phyloP scores from a whole-genome alignment of 164 flowering plant species.

The Protea cynaroides region DNA sequence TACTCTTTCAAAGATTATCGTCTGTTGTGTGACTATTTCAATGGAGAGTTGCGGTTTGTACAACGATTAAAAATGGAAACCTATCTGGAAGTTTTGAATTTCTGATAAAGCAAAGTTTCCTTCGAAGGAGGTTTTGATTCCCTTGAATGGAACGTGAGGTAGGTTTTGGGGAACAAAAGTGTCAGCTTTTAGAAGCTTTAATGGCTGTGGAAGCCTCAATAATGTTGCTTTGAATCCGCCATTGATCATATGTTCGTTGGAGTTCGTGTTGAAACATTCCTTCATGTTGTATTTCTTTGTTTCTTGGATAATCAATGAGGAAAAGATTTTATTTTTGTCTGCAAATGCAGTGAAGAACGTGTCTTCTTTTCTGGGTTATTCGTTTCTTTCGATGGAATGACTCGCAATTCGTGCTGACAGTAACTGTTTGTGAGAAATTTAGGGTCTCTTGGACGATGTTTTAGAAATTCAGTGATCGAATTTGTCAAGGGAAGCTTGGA shows the following conservation, averaged over 20 bases:
- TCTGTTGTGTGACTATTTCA: no score
- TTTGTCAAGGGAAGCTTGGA: not conserved
- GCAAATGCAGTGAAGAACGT: no score
- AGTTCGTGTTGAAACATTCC: not conserved
- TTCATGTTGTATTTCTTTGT: not conserved
- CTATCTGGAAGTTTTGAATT: constrained; percentile 3
- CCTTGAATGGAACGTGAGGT: not conserved
- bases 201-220: not conserved
- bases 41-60: not conserved
- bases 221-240: not conserved
- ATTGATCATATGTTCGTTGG: not conserved
- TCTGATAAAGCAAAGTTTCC: no score
- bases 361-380: no score
- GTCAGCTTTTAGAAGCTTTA: not conserved
- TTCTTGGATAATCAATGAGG: not conserved
- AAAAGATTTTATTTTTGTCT: no score
- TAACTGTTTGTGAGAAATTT: not conserved
- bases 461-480: not conserved
- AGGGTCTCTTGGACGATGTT: not conserved
- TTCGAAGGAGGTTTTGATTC: no score
- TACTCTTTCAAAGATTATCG: no score
- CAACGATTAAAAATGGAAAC: not conserved
- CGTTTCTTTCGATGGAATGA: not conserved
- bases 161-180: not conserved
- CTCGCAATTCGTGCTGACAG: not conserved